Conservation (phyloP, 106 monocot species). For the Apostasia shenzhenica region DNA sequence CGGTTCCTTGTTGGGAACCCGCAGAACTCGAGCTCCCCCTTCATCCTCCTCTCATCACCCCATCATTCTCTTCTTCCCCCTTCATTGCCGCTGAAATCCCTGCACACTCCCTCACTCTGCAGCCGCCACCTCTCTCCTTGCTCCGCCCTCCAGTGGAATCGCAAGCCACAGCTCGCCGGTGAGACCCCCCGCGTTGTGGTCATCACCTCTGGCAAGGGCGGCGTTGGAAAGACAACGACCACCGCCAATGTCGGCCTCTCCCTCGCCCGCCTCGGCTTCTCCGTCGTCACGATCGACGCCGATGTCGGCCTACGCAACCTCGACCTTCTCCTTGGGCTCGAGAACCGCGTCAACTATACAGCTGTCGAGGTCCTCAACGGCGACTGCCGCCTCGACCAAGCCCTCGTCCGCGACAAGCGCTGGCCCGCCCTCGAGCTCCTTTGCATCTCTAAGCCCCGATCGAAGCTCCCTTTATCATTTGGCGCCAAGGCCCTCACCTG, state of each 20-base stretch:
- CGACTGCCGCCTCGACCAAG: slow-evolving; percentile 26
- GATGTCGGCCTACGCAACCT: slow-evolving; percentile 94
- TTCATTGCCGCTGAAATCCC: background rate
- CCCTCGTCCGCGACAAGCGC: slow-evolving; percentile 23
- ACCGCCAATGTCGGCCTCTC: slow-evolving; percentile 88
- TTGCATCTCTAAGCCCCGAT: slow-evolving; percentile 12
- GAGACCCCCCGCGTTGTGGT: slow-evolving; percentile 75
- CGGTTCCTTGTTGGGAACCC: too few relatives aligned
- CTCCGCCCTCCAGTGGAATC: slow-evolving; percentile 49
- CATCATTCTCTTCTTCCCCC: background rate
- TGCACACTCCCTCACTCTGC: background rate
- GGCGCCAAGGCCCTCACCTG: slow-evolving; percentile 13
- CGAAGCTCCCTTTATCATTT: slow-evolving; percentile 10
- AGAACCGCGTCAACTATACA: slow-evolving; percentile 37
- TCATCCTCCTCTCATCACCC: background rate
- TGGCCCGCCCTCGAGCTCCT: slow-evolving; percentile 36
- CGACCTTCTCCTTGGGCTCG: slow-evolving; percentile 91
- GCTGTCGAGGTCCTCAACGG: slow-evolving; percentile 25
- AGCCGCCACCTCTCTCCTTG: background rate
- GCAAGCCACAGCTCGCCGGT: slow-evolving; percentile 69
- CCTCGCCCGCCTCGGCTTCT: slow-evolving; percentile 78
- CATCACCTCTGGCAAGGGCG: slow-evolving; percentile 89
- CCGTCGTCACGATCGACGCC: slow-evolving; percentile 69
- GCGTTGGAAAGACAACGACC: slow-evolving; percentile 96
- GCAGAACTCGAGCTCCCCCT: background rate